Evolutionary conservation across 768 basidiomycete genomes (phyloP).

Genomic region (Sarcomyxa edulis): DNA sequence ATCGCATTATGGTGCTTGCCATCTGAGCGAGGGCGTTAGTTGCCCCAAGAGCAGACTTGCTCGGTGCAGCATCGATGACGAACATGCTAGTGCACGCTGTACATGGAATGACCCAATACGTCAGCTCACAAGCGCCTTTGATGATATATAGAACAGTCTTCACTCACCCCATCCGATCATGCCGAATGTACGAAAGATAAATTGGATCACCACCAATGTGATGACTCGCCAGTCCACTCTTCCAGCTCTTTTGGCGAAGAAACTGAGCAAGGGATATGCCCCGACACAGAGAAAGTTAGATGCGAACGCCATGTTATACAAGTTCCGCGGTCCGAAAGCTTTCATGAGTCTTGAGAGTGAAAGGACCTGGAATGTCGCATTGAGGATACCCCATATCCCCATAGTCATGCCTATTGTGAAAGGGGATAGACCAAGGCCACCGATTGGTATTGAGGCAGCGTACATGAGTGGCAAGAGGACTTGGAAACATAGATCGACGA

Average conservation of each 20-base stretch:
- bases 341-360: constrained; percentile 48
- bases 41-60: constrained; percentile 38
- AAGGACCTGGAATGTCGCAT: constrained; percentile 47
- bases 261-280: constrained; percentile 28
- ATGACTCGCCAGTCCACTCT: constrained; percentile 25
- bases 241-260: constrained; percentile 27
- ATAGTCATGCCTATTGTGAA: constrained; percentile 46
- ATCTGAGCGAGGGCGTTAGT: constrained; percentile 55
- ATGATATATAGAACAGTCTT: too few relatives aligned
- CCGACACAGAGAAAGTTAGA: too few relatives aligned
- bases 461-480: constrained; percentile 19
- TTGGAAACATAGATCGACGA: constrained; percentile 14
- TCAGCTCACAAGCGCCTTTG: neutral
- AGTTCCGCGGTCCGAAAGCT: constrained; percentile 45
- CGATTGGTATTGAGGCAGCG: constrained; percentile 44
- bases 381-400: constrained; percentile 41
- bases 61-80: constrained; percentile 38
- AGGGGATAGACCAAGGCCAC: constrained; percentile 49
- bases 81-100: constrained; percentile 43
- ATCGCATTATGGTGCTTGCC: constrained; percentile 38
- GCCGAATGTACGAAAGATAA: constrained; percentile 18
- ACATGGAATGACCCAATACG: constrained; percentile 4
- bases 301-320: constrained; percentile 44
- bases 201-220: constrained; percentile 26
- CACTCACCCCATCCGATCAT: constrained; percentile 32